Percentiles rank a stretch among this genome's conserved stretches.
These are phyloP conservation scores for Cercophora samala DNA, from an alignment of 495 filamentous ascomycete genomes.

Conservation along the genomic window DNA sequence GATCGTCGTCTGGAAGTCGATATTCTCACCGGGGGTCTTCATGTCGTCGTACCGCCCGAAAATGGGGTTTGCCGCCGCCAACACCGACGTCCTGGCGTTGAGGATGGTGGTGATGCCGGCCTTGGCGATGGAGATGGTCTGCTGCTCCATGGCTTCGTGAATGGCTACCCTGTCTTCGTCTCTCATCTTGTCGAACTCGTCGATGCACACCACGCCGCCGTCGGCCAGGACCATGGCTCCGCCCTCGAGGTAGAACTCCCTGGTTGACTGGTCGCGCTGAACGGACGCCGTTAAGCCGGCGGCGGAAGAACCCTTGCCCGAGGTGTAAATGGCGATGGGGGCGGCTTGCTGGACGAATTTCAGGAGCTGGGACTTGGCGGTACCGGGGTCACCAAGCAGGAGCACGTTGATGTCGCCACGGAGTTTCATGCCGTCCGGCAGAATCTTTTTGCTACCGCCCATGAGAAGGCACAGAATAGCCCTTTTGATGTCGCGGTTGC, in stretches of 20 bases:
- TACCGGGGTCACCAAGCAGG: conserved; percentile 95
- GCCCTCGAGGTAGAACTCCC: conserved; percentile 97
- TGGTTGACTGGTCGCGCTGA: conserved; percentile 83
- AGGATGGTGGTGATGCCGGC: conserved; percentile 98
- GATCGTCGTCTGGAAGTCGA: conserved; percentile 99
- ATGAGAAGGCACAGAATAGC: conserved; percentile 94
- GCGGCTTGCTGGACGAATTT: conserved; percentile 98
- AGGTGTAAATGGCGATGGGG: conserved; percentile 98
- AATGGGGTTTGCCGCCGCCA: conserved; percentile 95
- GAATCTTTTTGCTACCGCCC: conserved; percentile 96
- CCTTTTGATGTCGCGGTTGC: conserved; percentile 95
- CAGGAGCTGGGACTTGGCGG: conserved; percentile 93
- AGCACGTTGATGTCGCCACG: conserved; percentile 99
- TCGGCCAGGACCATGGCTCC: conserved; percentile 99
- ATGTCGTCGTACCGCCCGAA: conserved; percentile 98
- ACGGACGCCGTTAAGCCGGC: conserved; percentile 98
- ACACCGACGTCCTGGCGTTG: conserved; percentile 90
- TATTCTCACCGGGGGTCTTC: conserved; percentile 97
- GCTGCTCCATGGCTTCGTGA: conserved; percentile 99
- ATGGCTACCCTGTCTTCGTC: conserved; percentile 98
- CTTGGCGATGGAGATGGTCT: conserved; percentile 99
- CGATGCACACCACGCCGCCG: conserved; percentile 97
- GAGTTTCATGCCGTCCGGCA: conserved; percentile 97
- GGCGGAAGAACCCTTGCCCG: conserved; percentile 96
- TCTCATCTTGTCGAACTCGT: conserved; percentile 99